Evolutionary conservation across 148 eudicot species (phyloP).

Genomic region (Silene latifolia): DNA sequence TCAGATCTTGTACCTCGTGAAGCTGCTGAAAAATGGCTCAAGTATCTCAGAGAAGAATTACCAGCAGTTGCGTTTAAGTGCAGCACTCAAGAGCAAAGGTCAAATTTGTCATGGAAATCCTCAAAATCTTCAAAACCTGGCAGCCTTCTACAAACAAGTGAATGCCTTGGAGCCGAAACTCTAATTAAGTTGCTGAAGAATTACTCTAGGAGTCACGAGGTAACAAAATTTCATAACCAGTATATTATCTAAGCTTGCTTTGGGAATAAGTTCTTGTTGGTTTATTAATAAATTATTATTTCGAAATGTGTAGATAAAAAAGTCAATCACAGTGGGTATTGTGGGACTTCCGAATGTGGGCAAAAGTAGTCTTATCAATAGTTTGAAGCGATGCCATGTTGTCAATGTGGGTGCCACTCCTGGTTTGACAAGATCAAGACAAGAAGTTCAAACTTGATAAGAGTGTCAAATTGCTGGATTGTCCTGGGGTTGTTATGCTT

Average conservation of each 20-base stretch:
- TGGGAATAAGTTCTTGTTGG: not conserved
- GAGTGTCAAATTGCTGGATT: slow-evolving; percentile 88
- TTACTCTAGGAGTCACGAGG: slow-evolving; percentile 95
- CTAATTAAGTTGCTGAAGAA: slow-evolving; percentile 82
- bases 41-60: slow-evolving; percentile 89
- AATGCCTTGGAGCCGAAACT: slow-evolving; percentile 96
- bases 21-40: slow-evolving; percentile 97
- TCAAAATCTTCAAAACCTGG: slow-evolving; percentile 59
- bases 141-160: slow-evolving; percentile 78
- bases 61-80: slow-evolving; percentile 98
- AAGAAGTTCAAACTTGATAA: slow-evolving; percentile 97
- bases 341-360: slow-evolving; percentile 97
- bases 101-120: slow-evolving; percentile 73
- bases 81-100: slow-evolving; percentile 89
- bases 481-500: slow-evolving; percentile 98
- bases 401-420: slow-evolving; percentile 97
- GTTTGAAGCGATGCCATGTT: slow-evolving; percentile 92
- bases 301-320: slow-evolving; percentile 60
- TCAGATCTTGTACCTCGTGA: slow-evolving; percentile 96
- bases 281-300: not conserved
- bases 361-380: slow-evolving; percentile 95
- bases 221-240: slow-evolving; percentile 15
- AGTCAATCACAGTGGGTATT: slow-evolving; percentile 85
- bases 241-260: not conserved
- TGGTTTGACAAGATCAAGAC: slow-evolving; percentile 89